Evolutionary conservation across 129 eudicot species (phyloP), one percentile per base, ranked within the genome.

Genomic region (Deinandra increscens): DNA sequence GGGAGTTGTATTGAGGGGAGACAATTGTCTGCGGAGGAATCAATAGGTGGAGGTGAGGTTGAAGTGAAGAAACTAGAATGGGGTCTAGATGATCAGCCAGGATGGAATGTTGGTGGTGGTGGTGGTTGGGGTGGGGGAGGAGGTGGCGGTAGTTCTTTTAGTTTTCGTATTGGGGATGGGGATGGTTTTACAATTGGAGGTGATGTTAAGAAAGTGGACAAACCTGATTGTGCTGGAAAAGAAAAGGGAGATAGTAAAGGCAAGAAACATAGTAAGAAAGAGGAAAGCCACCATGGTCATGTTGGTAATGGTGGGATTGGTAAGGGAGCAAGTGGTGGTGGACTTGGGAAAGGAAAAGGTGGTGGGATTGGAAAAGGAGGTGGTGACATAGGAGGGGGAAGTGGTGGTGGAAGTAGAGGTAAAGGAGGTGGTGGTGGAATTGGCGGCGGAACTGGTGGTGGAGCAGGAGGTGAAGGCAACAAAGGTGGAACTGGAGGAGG

Each of bases 141-240:
- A 3, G 83, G 74, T 14, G 76, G 69, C 14, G 84, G 82, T 15
- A 71, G 72, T 22, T 78, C 77, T 15, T 81, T 84, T 81, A 81
- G 83, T 66, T 78, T 81, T 66, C 73, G 81, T 9, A 75, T 54
- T 54, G 88, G 88, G 15, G 33, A 78, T 60, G 89, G 88, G 56
- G 55, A 17, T 5, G 88, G 88, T 29, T 81, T 74, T 76, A 64
- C 82, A 2, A 66, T 83, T 69, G 88, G 84, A 0, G 59, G 61
- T 55, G 81, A 62, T 55, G 75, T 51, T 18, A 70, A 68, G 69
- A 44, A 26, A 5, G 75, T 62, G 46, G 80, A 41, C 0, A 80
- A 80, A 41, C 88, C 85, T 13, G 85, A 80, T 77, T 85, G 91
- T 70, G 76, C 63, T 51, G 87, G 82, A 4, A 85, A 82, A 77